Conservation (phyloP, 1,284 basidiomycete genomes). For the Naganishia liquefaciens region DNA sequence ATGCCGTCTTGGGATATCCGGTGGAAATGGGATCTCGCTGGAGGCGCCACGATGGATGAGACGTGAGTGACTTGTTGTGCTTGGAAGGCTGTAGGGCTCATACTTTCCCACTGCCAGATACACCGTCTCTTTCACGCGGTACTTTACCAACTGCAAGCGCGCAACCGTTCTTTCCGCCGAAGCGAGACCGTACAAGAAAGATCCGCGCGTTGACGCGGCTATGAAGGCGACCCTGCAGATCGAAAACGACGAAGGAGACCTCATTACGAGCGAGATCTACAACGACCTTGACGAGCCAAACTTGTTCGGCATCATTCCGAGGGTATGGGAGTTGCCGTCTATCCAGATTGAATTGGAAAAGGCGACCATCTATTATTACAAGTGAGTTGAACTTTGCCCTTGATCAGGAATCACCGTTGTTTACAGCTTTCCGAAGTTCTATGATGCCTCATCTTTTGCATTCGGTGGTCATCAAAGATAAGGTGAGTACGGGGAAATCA, state of each 20-base stretch:
- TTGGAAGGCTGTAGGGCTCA: not conserved
- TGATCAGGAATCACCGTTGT: conserved; percentile 4
- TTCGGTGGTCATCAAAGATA: conserved; percentile 36
- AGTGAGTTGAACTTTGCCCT: conserved; percentile 23
- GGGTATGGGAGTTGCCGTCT: conserved; percentile 37
- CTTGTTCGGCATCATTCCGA: conserved; percentile 34
- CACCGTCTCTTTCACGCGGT: conserved; percentile 36
- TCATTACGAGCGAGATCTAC: conserved; percentile 34
- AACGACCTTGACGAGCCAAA: conserved; percentile 36
- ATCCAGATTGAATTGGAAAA: conserved; percentile 38
- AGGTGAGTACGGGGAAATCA: not conserved
- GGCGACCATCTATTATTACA: conserved; percentile 37
- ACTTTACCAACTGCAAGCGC: conserved; percentile 30
- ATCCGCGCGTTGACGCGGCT: conserved; percentile 38
- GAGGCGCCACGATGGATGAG: conserved; percentile 39
- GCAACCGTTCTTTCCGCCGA: conserved; percentile 36
- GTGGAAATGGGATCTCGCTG: conserved; percentile 39
- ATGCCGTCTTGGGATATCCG: conserved; percentile 38
- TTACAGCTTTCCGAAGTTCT: conserved; percentile 31
- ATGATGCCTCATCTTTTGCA: conserved; percentile 38
- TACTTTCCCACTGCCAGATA: conserved; percentile 30
- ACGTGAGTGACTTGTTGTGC: not conserved
- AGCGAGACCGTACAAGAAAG: conserved; percentile 36
- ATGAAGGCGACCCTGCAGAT: conserved; percentile 36
- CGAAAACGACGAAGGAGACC: conserved; percentile 29